Evolutionary conservation across 2,329 filamentous ascomycete species (phyloP), one percentile per base, ranked within the genome.

Genomic region (Sporothrix euskadiensis): DNA sequence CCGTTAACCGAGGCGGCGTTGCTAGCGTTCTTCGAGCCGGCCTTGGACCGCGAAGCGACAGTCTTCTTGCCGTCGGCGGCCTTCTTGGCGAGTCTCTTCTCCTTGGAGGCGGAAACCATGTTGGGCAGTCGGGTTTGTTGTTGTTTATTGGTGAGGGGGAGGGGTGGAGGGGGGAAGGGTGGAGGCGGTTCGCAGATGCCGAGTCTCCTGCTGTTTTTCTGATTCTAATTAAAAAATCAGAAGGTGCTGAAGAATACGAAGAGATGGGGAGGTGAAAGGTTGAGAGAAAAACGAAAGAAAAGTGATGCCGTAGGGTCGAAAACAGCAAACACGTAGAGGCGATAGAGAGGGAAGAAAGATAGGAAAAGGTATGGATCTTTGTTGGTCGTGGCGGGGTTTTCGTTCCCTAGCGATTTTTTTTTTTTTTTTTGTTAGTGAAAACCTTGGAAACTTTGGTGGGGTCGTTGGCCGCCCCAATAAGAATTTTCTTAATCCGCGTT

Each of bases 21-120:
- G 76, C 89, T 91, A 75, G 85, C 83, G 76, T 79, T 83, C 83
- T 91, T 91, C 80, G 92, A 92, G 76, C 88, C 88, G 77, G 90
- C 86, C 84, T 91, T 92, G 77, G 85, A 85, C 75, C 83, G 81
- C 71, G 89, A 91, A 78, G 91, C 88, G 76, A 90, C 88, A 30
- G 91, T 91, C 88, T 95, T 94, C 85, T 93, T 91, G 78, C 91
- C 89, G 69, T 92, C 85, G 80, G 88, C 89, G 77, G 88, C 88
- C 86, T 90, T 90, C 86, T 91, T 91, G 74, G 90, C 90, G 77
- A 91, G 86, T 82, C 90, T 86, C 86, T 91, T 91, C 79, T 91
- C 89, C 83, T 92, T 92, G 80, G 90, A 90, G 76, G 89, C 84
- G 75, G 90, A 91, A 80, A 90, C 86, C 89, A 91, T 91, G 61